Evolutionary conservation across 75 land plant species (phyloP), one percentile per base, ranked within the genome.

Genomic region (Picea glauca): DNA sequence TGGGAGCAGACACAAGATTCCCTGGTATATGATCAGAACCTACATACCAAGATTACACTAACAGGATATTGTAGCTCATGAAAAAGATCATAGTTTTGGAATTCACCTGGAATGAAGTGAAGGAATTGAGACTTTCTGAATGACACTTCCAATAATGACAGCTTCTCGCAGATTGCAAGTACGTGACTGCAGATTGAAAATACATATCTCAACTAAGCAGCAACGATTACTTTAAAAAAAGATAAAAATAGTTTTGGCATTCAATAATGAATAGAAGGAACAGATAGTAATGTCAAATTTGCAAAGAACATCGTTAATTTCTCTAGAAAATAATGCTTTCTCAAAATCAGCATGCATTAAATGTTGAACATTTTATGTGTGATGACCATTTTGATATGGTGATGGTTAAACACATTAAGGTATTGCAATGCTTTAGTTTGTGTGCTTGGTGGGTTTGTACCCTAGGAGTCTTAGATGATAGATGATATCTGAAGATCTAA

Each of bases 131-230:
- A 91, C 94, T 73, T 95, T 95, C 79, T 93, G 83, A 82, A 97
- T 87, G 57, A 97, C 83, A 81, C 99, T 94, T 57, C 99, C 98
- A 79, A 97, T 76, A 63, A 97, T 93, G 17, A 93, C 92, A 81
- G 99, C 99, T 80, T 97, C 99, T 72, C 95, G 83, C 62, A 97
- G 81, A 83, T 72, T 93, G 85, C 99, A 97, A 63, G 98, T 93
- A 5, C 96, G 78, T 54, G 99, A 93, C 99, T 97, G 90, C 78
- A 82, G 30, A 64, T 68, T 38, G 8, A 33, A 81, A 75, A 68
- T 12, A 58, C 57, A 57, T 30, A 57, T 74, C 20, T 23, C 59
- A 74, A 15, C 20, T 13, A 57, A 57, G 35, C 23, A 14, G 18
- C 3, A n/a, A n/a, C n/a, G n/a, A n/a, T n/a, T n/a, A n/a, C n/a